Evolutionary conservation across 306 rosid species (phyloP).

Genomic region (Begonia peltatifolia): DNA sequence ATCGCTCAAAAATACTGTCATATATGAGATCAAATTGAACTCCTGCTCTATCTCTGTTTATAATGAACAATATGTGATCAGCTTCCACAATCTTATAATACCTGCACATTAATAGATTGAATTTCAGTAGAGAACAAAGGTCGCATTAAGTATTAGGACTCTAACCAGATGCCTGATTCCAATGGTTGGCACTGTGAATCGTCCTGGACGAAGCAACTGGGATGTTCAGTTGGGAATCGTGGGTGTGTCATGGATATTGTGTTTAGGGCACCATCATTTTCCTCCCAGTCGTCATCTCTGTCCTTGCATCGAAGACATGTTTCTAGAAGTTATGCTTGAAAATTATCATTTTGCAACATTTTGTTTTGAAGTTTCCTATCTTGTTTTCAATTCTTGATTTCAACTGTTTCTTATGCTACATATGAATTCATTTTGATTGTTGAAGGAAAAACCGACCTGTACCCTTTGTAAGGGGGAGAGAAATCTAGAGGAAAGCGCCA

Average conservation of each 20-base stretch:
- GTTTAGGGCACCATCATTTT: constrained; percentile 95
- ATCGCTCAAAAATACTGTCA: constrained; percentile 80
- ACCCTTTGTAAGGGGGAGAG: constrained; percentile 80
- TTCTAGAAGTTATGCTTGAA: no score
- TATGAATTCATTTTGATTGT: no score
- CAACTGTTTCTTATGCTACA: no score
- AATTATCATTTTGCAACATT: no score
- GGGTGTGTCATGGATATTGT: constrained; percentile 95
- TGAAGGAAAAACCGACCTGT: constrained; percentile 32
- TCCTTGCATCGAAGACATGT: constrained; percentile 1
- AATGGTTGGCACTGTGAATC: constrained; percentile 76
- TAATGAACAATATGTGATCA: constrained; percentile 68
- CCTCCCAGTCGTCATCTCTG: constrained; percentile 97
- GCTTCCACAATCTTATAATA: constrained; percentile 87
- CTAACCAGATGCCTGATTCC: constrained; percentile 67
- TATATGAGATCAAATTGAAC: constrained; percentile 80
- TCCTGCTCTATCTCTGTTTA: constrained; percentile 93
- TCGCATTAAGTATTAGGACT: no score
- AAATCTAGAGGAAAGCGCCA: constrained; percentile 85
- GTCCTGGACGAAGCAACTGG: constrained; percentile 39
- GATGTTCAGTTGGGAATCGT: constrained; percentile 72
- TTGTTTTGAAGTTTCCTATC: no score
- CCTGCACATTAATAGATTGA: constrained; percentile 20
- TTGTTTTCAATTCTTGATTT: no score
- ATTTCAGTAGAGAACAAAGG: no score